Conservation (phyloP, 2,329 filamentous ascomycete genomes). For the Cladosporium sp. region DNA sequence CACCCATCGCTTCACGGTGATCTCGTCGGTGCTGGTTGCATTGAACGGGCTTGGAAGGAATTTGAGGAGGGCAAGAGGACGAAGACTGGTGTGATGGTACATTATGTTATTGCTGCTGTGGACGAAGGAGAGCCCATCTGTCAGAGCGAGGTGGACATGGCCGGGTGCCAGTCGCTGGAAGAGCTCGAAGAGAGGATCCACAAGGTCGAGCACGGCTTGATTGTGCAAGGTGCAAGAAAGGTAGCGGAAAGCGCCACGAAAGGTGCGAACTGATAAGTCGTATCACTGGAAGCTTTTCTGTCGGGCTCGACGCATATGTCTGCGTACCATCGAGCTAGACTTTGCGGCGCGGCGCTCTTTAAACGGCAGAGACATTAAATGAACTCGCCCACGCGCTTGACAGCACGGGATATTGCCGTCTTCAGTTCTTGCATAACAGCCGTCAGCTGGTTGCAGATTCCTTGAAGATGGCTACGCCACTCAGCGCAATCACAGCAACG, state of each 20-base stretch:
- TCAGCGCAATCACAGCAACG: too few species aligned
- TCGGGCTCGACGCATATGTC: neutral
- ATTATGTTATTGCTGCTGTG: conserved; percentile 72
- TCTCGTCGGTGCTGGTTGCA: conserved; percentile 69
- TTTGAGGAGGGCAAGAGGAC: conserved; percentile 64
- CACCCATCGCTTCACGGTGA: conserved; percentile 71
- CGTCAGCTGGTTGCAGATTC: too few species aligned
- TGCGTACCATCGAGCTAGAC: neutral
- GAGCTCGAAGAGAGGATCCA: conserved; percentile 71
- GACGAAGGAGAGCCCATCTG: conserved; percentile 74
- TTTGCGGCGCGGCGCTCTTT: neutral
- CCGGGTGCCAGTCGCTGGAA: conserved; percentile 56
- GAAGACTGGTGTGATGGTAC: conserved; percentile 79
- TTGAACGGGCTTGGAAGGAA: conserved; percentile 71
- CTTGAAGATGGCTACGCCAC: too few species aligned
- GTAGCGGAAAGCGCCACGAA: conserved; percentile 35
- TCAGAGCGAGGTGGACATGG: conserved; percentile 62
- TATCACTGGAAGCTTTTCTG: neutral
- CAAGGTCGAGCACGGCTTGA: conserved; percentile 68
- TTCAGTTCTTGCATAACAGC: neutral
- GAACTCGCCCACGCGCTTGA: neutral
- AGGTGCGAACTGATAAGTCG: conserved; percentile 14
- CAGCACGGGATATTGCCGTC: neutral
- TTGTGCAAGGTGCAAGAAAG: conserved; percentile 66
- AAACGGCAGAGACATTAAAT: neutral